Base-by-base conservation (phyloP, 2,329 filamentous ascomycete species). In the Dothidotthia symphoricarpi region DNA sequence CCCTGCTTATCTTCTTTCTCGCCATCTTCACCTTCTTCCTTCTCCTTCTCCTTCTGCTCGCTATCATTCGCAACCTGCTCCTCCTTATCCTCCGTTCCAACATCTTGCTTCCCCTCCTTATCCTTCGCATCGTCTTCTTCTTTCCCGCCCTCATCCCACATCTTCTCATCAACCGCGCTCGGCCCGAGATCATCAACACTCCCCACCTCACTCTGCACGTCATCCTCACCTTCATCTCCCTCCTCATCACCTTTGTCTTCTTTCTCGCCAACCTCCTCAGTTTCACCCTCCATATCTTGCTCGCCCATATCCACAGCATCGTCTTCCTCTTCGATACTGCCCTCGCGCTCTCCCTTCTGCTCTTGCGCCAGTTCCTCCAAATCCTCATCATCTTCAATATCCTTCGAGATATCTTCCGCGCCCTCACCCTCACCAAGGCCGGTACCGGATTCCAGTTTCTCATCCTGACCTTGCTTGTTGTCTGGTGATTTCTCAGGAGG, bases 401-500 rank as follows among this genome's bases (percentile, higher is more conserved):
- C 93, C 63, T 98, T 97, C 68, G 90, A 97, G 49, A 98, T 97
- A 66, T 98, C 91, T 62, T 98, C 90, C 4, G 86, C 90, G 13
- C 91, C 94, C 66, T 96, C 87, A 9, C 93, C 94, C 30, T 96
- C 93, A 14, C 93, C 94, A 16, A 98, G 81, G 24, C 93, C 94
- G 9, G 90, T 97, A 12, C 94, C 94, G 25, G 82, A 82, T 67
- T 98, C 91, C 19, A 96, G 74, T 54, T 95, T 86, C 10, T 90
- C 87, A 16, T 80, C 77, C 42, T 86, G 79, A 14, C 80, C 81
- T 34, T 81, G 76, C 39, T 83, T 80, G 32, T 83, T 80, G 27
- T 87, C 63, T 12, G 49, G 48, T 2, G 81, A 82, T 53, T 89
- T 85, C 55, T 97, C 90, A 15, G 85, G 77, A 0, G 93, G 93